A percentile compares a stretch with the other conserved stretches of the same genome.
Evolutionary conservation across 441 rosid species (phyloP).

Genomic region (Populus hybrid): DNA sequence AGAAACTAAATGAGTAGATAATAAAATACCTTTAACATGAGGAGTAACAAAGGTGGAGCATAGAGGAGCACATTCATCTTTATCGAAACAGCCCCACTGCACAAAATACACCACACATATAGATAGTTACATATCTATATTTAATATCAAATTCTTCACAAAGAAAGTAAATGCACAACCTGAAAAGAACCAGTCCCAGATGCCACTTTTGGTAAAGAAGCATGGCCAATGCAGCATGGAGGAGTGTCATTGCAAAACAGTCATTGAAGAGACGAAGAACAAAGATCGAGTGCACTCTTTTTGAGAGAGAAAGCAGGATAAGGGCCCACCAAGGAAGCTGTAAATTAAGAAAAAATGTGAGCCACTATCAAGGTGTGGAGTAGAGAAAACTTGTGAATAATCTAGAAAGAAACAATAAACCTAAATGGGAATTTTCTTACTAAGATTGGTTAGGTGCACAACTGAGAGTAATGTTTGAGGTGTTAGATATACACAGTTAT

Average conservation of each 20-base stretch:
- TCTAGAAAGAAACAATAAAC: neutral
- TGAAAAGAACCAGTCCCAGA: constrained; percentile 80
- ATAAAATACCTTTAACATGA: constrained; percentile 66
- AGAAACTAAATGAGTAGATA: constrained; percentile 11
- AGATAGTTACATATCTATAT: constrained; percentile 15
- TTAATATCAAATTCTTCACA: constrained; percentile 10
- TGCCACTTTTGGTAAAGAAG: constrained; percentile 69
- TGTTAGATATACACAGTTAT: neutral
- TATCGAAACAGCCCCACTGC: constrained; percentile 76
- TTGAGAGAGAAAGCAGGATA: constrained; percentile 74
- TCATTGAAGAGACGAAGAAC: constrained; percentile 95
- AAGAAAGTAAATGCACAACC: constrained; percentile 37
- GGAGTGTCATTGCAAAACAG: constrained; percentile 84
- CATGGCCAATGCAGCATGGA: constrained; percentile 69
- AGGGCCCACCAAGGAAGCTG: constrained; percentile 98
- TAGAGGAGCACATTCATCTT: constrained; percentile 93
- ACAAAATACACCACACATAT: neutral
- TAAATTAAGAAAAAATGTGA: constrained; percentile 18
- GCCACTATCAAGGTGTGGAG: neutral
- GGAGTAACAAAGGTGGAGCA: constrained; percentile 82
- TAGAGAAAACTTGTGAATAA: constrained; percentile 7
- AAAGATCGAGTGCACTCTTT: constrained; percentile 91
- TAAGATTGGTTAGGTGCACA: neutral
- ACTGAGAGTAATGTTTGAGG: neutral
- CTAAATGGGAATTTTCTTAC: neutral